phyloP scores from a whole-genome alignment of 176 grass and related monocot genomes.

The Stipa capillata region DNA sequence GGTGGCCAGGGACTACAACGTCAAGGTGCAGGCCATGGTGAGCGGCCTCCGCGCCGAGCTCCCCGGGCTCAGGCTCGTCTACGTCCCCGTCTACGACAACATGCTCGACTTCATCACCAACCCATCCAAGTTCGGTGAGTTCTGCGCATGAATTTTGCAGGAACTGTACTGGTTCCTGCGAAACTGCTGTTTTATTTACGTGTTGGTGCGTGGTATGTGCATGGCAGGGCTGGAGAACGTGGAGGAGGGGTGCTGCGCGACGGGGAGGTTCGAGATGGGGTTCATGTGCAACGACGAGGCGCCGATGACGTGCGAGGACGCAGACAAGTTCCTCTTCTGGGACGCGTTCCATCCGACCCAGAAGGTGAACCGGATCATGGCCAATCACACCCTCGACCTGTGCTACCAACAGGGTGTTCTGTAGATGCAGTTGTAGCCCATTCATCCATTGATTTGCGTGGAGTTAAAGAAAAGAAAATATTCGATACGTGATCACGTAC shows the following conservation, averaged over 20 bases:
- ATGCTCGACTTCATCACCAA: constrained; percentile 31
- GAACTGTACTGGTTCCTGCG: no score
- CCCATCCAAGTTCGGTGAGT: constrained; percentile 41
- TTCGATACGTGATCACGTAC: no score
- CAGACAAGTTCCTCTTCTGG: constrained; percentile 44
- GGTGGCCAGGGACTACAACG: constrained; percentile 53
- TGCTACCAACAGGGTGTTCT: constrained; percentile 34
- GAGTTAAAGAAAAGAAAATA: not conserved
- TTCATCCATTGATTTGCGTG: not conserved
- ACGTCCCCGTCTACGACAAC: constrained; percentile 41
- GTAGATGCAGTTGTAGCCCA: not conserved
- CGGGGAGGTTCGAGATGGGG: constrained; percentile 71
- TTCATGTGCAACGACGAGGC: constrained; percentile 36
- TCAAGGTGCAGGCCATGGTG: constrained; percentile 41
- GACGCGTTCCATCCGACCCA: constrained; percentile 50
- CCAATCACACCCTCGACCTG: constrained; percentile 31
- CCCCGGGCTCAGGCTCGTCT: constrained; percentile 37
- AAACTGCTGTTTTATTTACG: no score
- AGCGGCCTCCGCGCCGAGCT: not conserved
- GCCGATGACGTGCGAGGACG: constrained; percentile 49
- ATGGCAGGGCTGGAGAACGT: constrained; percentile 85
- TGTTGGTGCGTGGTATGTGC: no score
- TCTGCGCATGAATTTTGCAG: no score
- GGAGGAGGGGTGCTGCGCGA: constrained; percentile 63
- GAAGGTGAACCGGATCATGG: constrained; percentile 45